Base-by-base conservation (phyloP, 2,329 filamentous ascomycete genomes). In the Emergomyces orientalis region DNA sequence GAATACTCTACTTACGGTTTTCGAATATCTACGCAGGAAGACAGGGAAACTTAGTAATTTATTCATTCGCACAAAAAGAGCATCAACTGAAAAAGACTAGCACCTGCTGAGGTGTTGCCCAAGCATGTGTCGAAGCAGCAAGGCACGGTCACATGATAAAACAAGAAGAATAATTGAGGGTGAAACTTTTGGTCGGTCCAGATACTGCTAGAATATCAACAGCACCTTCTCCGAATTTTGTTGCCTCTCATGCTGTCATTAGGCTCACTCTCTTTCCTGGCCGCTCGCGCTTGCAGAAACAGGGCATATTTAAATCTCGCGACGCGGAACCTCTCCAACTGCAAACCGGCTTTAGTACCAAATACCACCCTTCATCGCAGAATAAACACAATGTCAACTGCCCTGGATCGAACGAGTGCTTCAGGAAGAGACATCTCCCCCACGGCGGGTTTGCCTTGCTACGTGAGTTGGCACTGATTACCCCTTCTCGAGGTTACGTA, bases 351-450 rank as follows among this genome's bases (percentile, higher is more conserved):
- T 37, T n/a, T 66, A 51, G 51, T 51, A 59, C 51, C 25, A 19
- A 62, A 60, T 30, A 52, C 63, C 51, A 65, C 47, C 30, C 43
- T 65, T 66, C 59, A 45, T 64, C 62, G 60, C 62, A 66, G 59
- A 63, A 64, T 49, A 63, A 65, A 32, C 62, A 65, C 64, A 60
- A 62, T 65, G 62, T 61, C 63, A 64, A 63, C 62, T 61, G 39
- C 58, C 55, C 61, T 22, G 14, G 61, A 43, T 67, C 19, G 61
- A 65, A 45, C 63, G 61, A 22, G 32, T 65, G 55, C 62, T 66
- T 54, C 63, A 63, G 62, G 65, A 67, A 61, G 65, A 66, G 43
- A 61, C 57, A 43, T 63, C 47, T 51, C 62, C 45, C 32, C 49
- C 34, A 56, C 61, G 49, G 25, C 34, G 11, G 25, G 49, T 63